Evolutionary conservation across 192 early-diverging fungal species (phyloP), one percentile per base, ranked within the genome.

Genomic region (Podila horticola): DNA sequence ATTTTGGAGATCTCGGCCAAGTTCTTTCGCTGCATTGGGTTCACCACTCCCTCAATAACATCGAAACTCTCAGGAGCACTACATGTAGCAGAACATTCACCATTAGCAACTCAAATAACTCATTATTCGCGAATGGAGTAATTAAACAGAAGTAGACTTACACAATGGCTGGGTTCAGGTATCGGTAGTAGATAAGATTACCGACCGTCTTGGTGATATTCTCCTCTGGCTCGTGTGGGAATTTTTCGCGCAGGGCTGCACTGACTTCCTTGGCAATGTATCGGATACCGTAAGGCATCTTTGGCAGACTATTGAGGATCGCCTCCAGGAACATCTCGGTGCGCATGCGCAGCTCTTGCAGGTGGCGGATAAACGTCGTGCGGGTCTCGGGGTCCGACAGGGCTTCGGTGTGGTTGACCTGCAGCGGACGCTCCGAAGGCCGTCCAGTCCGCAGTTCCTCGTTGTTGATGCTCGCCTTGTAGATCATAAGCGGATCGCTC

Each of bases 111-210:
- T 6, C 10, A 71, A 24, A 24, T 58, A 58, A 22, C 34, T 36
- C 34, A 8, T 10, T 15, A 0, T 13, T 38, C 20, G 24, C 41
- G 15, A 64, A 1, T 65, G 19, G 20, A 45, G 0, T 6, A 34
- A 29, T 48, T 3, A 66, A 58, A 34, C 48, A 51, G 58, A 36
- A 36, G 34, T 36, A 66, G 29, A 84, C 88, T 86, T 82, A 92
- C 85, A 97, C 91, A 69, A 99, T 98, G 5, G 94, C 97, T 24
- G 98, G 98, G 84, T 96, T 99, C 79, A 99, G 94, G 84, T 98
- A 99, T 45, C 97, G 92, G 84, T 99, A 99, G 87, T 97, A 99
- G 28, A 99, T 91, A 69, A 99, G 84, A 68, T 99, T 95, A 4
- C 97, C 97, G 34, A 99, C 91, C 36, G 97, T 88, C 74, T 93